phyloP scores from a whole-genome alignment of 768 basidiomycete species.

The Boletus rubroflammeus region DNA sequence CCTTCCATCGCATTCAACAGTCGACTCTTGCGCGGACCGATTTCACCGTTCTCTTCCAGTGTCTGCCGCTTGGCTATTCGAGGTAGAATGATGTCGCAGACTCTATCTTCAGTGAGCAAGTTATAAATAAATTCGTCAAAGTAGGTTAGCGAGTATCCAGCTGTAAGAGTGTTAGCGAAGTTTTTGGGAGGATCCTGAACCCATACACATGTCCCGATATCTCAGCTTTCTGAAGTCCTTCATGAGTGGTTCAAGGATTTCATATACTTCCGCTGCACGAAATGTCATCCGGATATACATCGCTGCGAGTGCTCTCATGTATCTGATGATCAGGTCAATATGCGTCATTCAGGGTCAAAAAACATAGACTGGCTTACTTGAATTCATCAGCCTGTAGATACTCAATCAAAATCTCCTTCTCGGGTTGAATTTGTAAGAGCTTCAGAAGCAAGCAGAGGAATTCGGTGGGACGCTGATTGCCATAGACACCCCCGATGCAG shows the following conservation, averaged over 20 bases:
- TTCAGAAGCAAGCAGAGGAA: slow-evolving; percentile 92
- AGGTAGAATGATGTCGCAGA: slow-evolving; percentile 95
- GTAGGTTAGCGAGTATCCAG: slow-evolving; percentile 78
- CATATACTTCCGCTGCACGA: slow-evolving; percentile 84
- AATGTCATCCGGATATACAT: slow-evolving; percentile 97
- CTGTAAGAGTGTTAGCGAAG: slow-evolving; percentile 38
- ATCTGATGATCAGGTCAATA: slow-evolving; percentile 46
- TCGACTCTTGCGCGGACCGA: slow-evolving; percentile 80
- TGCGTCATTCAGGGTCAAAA: neutral
- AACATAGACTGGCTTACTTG: slow-evolving; percentile 61
- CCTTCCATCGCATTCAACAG: slow-evolving; percentile 88
- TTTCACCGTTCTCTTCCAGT: slow-evolving; percentile 88
- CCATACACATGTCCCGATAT: slow-evolving; percentile 71
- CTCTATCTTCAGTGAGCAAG: slow-evolving; percentile 83
- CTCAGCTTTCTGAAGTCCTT: slow-evolving; percentile 93
- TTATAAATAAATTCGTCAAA: slow-evolving; percentile 92
- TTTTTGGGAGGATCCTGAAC: neutral
- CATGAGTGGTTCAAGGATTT: slow-evolving; percentile 87
- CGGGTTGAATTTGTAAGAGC: slow-evolving; percentile 93
- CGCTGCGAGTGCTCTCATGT: slow-evolving; percentile 87
- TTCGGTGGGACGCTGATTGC: slow-evolving; percentile 91
- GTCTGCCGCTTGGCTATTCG: slow-evolving; percentile 81
- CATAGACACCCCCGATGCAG: slow-evolving; percentile 89
- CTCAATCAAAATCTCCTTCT: slow-evolving; percentile 95
- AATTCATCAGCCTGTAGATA: slow-evolving; percentile 97